phyloP scores from a whole-genome alignment of 2,329 filamentous ascomycete species.

The Aurifilum marmelostoma region DNA sequence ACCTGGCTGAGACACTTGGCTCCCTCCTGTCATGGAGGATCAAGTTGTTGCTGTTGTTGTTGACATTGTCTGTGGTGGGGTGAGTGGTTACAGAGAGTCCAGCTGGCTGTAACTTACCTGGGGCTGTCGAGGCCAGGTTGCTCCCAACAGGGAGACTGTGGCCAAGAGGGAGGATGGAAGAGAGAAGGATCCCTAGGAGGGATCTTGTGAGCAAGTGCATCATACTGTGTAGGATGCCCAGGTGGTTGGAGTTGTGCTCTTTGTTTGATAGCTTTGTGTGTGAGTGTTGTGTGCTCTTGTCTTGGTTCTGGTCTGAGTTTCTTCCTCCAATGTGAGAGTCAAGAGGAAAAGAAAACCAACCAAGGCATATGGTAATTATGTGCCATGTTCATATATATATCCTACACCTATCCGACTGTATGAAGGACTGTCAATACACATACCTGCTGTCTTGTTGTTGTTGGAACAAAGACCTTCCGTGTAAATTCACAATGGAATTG shows the following conservation, averaged over 20 bases:
- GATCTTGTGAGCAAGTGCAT: background rate
- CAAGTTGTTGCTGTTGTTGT: no score
- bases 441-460: background rate
- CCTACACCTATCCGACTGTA: background rate
- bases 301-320: no score
- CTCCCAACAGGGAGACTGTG: background rate
- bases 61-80: background rate
- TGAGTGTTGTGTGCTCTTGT: background rate
- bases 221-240: background rate
- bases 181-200: background rate
- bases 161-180: background rate
- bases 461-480: background rate
- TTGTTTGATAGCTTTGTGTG: no score
- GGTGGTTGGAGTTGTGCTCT: background rate
- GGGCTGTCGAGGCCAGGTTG: background rate
- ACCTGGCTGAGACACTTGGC: background rate
- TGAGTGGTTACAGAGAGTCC: background rate
- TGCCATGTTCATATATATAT: background rate
- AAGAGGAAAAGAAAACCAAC: background rate
- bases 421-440: background rate
- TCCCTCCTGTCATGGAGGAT: background rate
- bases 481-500: background rate
- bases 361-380: background rate
- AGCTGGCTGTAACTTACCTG: slow-evolving; percentile 1
- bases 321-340: background rate